Evolutionary conservation across 768 basidiomycete genomes (phyloP), one percentile per base, ranked within the genome.

Genomic region (Daedalea quercina): DNA sequence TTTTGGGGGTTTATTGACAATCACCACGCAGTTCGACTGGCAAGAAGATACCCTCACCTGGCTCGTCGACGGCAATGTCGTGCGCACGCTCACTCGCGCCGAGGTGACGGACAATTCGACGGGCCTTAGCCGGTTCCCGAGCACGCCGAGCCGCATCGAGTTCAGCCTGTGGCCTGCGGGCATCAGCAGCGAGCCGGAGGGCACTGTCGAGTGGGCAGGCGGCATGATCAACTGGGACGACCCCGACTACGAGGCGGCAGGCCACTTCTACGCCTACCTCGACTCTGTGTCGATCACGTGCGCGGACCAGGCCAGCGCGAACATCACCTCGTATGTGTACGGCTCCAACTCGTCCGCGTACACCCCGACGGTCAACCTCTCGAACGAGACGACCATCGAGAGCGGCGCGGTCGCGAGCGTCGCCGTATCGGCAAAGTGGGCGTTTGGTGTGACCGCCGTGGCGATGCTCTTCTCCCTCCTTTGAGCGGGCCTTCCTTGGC

Each of bases 101-200:
- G 82, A 87, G 58, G 46, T 34, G 24, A 76, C 76, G 9, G 55
- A 83, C 31, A 76, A 80, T 57, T 64, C 42, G 35, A 74, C 73
- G n/a, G 83, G 85, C 44, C 70, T 85, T 42, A 70, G 67, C 53
- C 69, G 81, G 51, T 93, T 82, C 67, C 91, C 91, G 8, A 78
- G 69, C 52, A 91, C 90, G 2, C 90, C 92, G 2, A 79, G 88
- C 28, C 82, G 88, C 41, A 76, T 94, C 42, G 88, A 94, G 67
- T 66, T 94, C 52, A 87, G 85, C 55, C 59, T 93, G 50, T 93
- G 90, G 90, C 85, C 90, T n/a, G 85, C 86, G 6, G 91, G 90
- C 28, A 83, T 88, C 61, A 52, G 73, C 35, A 62, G 74, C 9
- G 75, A 73, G 31, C 73, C 88, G 8, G 68, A 71, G 46, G 91